Evolutionary conservation across 768 basidiomycete genomes (phyloP).

Genomic region (Mycena alexandri): DNA sequence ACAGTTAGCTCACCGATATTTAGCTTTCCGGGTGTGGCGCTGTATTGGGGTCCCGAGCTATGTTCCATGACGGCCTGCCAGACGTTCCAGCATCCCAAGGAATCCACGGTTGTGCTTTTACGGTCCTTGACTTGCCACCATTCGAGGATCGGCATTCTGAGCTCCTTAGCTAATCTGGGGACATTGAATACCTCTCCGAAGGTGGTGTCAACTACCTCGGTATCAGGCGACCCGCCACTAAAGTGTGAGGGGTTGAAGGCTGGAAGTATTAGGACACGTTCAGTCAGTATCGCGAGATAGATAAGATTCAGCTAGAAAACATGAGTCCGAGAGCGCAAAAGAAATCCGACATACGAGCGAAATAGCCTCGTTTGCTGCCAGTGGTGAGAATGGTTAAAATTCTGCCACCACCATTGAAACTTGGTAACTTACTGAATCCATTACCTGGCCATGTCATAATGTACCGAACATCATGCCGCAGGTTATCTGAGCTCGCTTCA

Average conservation of each 20-base stretch:
- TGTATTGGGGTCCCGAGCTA: slow-evolving; percentile 14
- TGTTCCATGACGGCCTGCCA: slow-evolving; percentile 29
- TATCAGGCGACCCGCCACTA: not conserved
- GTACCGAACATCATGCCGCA: slow-evolving; percentile 26
- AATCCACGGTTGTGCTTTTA: slow-evolving; percentile 31
- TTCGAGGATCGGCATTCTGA: slow-evolving; percentile 50
- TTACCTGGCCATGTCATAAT: slow-evolving; percentile 26
- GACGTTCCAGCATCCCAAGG: slow-evolving; percentile 35
- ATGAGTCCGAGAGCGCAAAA: not conserved
- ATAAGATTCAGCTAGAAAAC: slow-evolving; percentile 48
- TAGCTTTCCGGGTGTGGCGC: not conserved
- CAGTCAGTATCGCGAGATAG: slow-evolving; percentile 49
- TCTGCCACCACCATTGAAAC: slow-evolving; percentile 11
- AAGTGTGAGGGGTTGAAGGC: slow-evolving; percentile 45
- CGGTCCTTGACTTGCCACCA: slow-evolving; percentile 52
- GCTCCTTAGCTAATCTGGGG: slow-evolving; percentile 42
- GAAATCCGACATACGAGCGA: slow-evolving; percentile 16
- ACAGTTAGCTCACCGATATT: slow-evolving; percentile 21
- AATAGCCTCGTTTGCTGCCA: slow-evolving; percentile 33
- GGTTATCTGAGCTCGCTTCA: slow-evolving; percentile 21
- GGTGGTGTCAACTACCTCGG: slow-evolving; percentile 2
- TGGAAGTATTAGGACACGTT: slow-evolving; percentile 51
- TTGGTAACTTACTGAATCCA: slow-evolving; percentile 28
- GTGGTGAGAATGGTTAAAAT: slow-evolving; percentile 9
- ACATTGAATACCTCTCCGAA: slow-evolving; percentile 54